Conservation (phyloP, 1,139 yeast genomes). For the Pichia sp. region DNA sequence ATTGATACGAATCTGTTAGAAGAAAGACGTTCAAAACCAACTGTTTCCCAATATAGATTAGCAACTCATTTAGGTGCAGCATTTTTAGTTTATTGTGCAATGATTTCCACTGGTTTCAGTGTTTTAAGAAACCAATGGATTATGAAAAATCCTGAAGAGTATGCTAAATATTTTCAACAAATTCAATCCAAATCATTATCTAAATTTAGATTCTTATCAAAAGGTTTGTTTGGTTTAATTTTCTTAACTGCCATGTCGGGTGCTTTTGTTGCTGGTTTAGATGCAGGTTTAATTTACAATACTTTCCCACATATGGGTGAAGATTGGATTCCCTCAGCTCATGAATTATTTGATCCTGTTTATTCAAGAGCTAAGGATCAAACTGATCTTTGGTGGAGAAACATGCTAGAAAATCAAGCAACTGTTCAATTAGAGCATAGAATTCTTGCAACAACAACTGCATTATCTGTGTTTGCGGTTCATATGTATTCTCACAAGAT, state of each 20-base stretch:
- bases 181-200: constrained; percentile 52
- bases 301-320: constrained; percentile 97
- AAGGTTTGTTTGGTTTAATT: constrained; percentile 58
- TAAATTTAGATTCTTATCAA: constrained; percentile 49
- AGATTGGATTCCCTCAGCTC: constrained; percentile 58
- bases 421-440: constrained; percentile 94
- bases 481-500: constrained; percentile 57
- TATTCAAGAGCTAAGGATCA: constrained; percentile 61
- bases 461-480: constrained; percentile 59
- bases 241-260: constrained; percentile 93
- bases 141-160: constrained; percentile 51
- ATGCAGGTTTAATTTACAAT: constrained; percentile 94
- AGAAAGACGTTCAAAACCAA: constrained; percentile 83
- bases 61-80: constrained; percentile 96
- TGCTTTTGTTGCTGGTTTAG: constrained; percentile 96
- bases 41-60: constrained; percentile 91
- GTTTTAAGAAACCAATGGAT: constrained; percentile 72
- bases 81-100: constrained; percentile 77
- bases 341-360: constrained; percentile 73
- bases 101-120: constrained; percentile 85
- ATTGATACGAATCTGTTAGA: constrained; percentile 73
- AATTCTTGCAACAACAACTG: constrained; percentile 75
- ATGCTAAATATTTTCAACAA: constrained; percentile 47
- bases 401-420: constrained; percentile 89
- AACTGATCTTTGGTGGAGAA: constrained; percentile 84